Evolutionary conservation across 805 yeast species (phyloP).

Genomic region (Pichia manshurica): DNA sequence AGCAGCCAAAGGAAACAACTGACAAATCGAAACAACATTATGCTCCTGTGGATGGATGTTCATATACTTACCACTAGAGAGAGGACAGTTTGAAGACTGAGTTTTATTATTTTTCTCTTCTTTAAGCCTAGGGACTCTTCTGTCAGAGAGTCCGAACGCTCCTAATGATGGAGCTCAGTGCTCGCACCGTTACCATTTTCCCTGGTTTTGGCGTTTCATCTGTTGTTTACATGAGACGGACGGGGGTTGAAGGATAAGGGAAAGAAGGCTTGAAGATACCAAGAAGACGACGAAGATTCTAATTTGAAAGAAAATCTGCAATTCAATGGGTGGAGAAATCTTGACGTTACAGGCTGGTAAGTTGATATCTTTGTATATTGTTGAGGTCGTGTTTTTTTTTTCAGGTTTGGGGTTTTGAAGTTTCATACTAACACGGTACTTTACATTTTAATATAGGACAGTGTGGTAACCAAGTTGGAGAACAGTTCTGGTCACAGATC

Average conservation of each 20-base stretch:
- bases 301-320: neutral
- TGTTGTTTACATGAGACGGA: too few species aligned
- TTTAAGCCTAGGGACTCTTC: too few species aligned
- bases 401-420: neutral
- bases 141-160: too few species aligned
- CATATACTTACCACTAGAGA: neutral
- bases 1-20: neutral
- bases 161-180: neutral
- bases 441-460: slow-evolving; percentile 47
- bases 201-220: too few species aligned
- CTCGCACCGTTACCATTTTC: too few species aligned
- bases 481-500: slow-evolving; percentile 86
- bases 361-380: slow-evolving; percentile 8
- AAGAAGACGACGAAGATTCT: too few species aligned
- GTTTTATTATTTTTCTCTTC: too few species aligned
- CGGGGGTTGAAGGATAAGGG: too few species aligned
- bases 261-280: too few species aligned
- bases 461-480: slow-evolving; percentile 95
- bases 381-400: neutral
- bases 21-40: neutral
- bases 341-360: slow-evolving; percentile 60
- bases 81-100: too few species aligned
- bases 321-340: slow-evolving; percentile 43
- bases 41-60: neutral
- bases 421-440: neutral